These are phyloP conservation scores for Barbatosphaeria neglecta DNA, from an alignment of 495 filamentous ascomycete genomes.

Conservation along the genomic window DNA sequence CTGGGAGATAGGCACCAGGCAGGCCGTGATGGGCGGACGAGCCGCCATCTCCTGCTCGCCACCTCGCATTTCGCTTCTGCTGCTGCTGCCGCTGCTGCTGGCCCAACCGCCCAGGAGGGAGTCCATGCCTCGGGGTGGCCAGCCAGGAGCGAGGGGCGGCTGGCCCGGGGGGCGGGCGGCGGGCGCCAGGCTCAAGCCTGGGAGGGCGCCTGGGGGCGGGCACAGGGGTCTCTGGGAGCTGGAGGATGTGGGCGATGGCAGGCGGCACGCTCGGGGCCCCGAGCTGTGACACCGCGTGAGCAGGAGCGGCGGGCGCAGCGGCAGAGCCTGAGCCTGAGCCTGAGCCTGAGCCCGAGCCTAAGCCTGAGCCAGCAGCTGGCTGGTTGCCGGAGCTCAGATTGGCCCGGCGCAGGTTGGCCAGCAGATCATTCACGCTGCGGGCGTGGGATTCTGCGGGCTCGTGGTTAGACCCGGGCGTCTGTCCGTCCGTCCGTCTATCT, in stretches of 20 bases:
- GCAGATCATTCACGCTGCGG: constrained; percentile 38
- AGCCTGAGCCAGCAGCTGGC: constrained; percentile 11
- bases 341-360: no score
- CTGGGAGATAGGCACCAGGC: constrained; percentile 26
- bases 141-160: constrained; percentile 65
- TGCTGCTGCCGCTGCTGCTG: background rate
- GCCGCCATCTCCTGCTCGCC: background rate
- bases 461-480: background rate
- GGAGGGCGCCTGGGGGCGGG: constrained; percentile 48
- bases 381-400: constrained; percentile 11
- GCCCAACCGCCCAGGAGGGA: no score
- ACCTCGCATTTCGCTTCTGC: no score
- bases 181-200: constrained; percentile 27
- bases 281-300: constrained; percentile 1
- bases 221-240: constrained; percentile 58
- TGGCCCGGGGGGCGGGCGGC: constrained; percentile 51
- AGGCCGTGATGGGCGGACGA: constrained; percentile 13
- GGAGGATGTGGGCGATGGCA: constrained; percentile 46
- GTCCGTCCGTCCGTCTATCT: background rate
- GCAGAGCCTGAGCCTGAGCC: no score
- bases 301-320: constrained; percentile 3
- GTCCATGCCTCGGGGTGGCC: constrained; percentile 14
- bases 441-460: constrained; percentile 10
- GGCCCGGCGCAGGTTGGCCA: constrained; percentile 33
- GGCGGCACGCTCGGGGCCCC: constrained; percentile 34